phyloP scores from a whole-genome alignment of 345 rosid genomes.

The Syzygium oleosum region DNA sequence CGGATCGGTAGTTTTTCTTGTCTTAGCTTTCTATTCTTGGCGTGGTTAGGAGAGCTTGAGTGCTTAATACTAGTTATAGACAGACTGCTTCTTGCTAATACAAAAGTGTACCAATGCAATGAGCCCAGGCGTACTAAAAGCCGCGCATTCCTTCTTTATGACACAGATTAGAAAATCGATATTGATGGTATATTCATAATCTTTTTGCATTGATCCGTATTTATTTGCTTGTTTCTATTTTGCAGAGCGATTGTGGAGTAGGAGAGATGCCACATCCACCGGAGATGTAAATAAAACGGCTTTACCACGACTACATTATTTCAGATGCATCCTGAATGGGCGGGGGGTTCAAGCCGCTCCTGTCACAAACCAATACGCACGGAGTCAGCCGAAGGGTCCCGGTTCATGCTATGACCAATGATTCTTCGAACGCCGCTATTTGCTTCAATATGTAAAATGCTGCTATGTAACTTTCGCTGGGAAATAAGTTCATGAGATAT shows the following conservation, averaged over 20 bases:
- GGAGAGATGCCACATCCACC: slow-evolving; percentile 37
- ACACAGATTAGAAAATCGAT: neutral
- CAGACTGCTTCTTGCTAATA: neutral
- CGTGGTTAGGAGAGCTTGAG: neutral
- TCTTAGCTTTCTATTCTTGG: neutral
- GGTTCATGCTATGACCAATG: slow-evolving; percentile 66
- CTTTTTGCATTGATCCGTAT: neutral
- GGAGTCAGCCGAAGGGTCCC: slow-evolving; percentile 52
- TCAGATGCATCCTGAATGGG: slow-evolving; percentile 76
- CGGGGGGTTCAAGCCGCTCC: slow-evolving; percentile 83
- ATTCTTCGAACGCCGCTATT: neutral
- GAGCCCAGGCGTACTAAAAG: neutral
- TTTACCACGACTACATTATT: slow-evolving; percentile 49
- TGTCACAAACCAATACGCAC: slow-evolving; percentile 41
- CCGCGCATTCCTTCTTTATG: neutral
- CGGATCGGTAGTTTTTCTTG: neutral
- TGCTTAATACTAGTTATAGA: neutral
- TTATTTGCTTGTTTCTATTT: neutral
- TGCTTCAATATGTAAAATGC: neutral
- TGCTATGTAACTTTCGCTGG: too few species aligned
- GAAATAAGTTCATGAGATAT: too few species aligned
- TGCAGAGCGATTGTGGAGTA: slow-evolving; percentile 78
- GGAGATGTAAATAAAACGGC: slow-evolving; percentile 38
- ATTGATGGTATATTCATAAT: neutral
- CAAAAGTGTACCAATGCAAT: neutral